phyloP scores from a whole-genome alignment of 148 eudicot species.

The Silene conica region DNA sequence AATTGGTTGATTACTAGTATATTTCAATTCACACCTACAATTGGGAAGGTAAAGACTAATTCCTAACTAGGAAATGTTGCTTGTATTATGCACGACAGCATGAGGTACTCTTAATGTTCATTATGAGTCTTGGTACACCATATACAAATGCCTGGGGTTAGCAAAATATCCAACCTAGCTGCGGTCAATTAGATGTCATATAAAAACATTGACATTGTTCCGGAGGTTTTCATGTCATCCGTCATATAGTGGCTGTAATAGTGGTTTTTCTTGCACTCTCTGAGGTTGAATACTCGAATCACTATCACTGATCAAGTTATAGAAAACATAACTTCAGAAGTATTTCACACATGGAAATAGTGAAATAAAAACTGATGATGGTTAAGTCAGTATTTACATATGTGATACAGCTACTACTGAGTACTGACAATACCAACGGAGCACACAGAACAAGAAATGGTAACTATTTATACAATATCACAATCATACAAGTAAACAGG shows the following conservation, averaged over 20 bases:
- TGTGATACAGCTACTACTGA: background rate
- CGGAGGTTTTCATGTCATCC: background rate
- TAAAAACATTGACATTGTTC: conserved; percentile 8
- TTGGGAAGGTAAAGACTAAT: no score
- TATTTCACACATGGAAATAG: background rate
- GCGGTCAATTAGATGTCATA: no score
- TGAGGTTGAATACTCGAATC: conserved; percentile 1
- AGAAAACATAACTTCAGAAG: background rate
- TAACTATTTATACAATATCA: background rate
- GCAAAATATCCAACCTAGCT: no score
- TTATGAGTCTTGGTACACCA: no score
- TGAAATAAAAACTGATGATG: background rate
- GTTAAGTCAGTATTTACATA: background rate
- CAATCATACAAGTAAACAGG: background rate
- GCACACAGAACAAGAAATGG: background rate
- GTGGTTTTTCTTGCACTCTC: background rate
- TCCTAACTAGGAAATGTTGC: no score
- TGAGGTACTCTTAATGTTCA: no score
- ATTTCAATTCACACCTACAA: no score
- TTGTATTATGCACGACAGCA: no score
- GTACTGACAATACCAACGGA: background rate
- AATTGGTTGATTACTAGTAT: no score
- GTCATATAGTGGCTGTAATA: background rate
- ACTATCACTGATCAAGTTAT: background rate
- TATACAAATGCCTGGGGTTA: no score